These are phyloP conservation scores for Acanthamoeba sp. DNA, from an alignment of 208 protist genomes.

Conservation along the genomic window DNA sequence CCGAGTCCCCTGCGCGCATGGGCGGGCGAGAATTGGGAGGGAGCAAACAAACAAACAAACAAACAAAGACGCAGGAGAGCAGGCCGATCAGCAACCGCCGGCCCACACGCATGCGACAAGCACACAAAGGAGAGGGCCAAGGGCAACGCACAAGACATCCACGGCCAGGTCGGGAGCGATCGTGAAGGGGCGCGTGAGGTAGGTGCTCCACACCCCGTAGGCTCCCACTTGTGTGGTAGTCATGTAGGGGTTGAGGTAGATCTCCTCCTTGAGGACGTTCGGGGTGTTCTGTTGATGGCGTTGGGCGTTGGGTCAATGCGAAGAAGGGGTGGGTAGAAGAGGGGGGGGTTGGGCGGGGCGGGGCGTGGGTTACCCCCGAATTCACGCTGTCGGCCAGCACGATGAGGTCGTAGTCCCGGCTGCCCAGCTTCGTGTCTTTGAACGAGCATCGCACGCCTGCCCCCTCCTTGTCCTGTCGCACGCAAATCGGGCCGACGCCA, in stretches of 20 bases:
- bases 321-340: too few relatives aligned
- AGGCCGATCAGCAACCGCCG: too few relatives aligned
- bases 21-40: too few relatives aligned
- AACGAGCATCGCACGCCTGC: conserved; percentile 18
- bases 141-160: background rate
- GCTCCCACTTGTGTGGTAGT: background rate
- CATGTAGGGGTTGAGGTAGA: conserved; percentile 25
- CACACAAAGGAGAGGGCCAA: too few relatives aligned
- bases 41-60: too few relatives aligned
- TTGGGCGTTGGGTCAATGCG: too few relatives aligned
- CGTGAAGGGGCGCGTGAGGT: background rate
- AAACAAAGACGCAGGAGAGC: too few relatives aligned
- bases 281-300: conserved; percentile 36
- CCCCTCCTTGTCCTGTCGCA: background rate
- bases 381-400: conserved; percentile 8
- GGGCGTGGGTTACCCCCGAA: background rate
- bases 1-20: conserved; percentile 26
- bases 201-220: conserved; percentile 26
- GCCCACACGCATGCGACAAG: too few relatives aligned
- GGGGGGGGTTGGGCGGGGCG: background rate
- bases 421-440: background rate
- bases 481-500: too few relatives aligned
- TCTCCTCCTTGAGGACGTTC: conserved; percentile 2
- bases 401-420: conserved; percentile 1
- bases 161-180: conserved; percentile 13